Evolutionary conservation across 2,329 filamentous ascomycete species (phyloP).

Genomic region (Alternaria sp.): DNA sequence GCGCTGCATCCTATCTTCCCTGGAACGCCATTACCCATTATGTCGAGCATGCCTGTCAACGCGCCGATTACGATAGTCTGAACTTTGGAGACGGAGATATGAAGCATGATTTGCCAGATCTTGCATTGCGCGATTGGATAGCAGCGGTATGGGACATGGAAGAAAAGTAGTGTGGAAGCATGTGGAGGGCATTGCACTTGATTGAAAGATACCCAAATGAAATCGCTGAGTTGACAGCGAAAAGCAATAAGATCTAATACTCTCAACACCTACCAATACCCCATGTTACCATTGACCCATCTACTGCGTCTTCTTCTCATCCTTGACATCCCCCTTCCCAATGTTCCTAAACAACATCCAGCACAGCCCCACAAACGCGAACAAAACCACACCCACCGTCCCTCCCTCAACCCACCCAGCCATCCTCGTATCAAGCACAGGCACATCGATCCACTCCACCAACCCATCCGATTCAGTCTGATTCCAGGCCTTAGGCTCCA

Average conservation of each 20-base stretch:
- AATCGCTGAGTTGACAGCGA: slow-evolving; percentile 2
- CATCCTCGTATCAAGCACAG: slow-evolving; percentile 50
- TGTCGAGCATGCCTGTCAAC: slow-evolving; percentile 30
- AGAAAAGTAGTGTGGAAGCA: background rate
- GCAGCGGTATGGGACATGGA: background rate
- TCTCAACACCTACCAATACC: background rate
- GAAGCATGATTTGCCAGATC: background rate
- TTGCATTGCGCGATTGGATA: background rate
- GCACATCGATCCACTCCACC: slow-evolving; percentile 49
- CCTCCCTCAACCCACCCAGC: slow-evolving; percentile 50
- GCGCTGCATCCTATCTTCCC: slow-evolving; percentile 73
- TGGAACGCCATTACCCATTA: slow-evolving; percentile 31
- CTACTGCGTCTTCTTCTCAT: slow-evolving; percentile 29
- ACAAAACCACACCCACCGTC: slow-evolving; percentile 51
- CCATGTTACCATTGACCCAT: background rate
- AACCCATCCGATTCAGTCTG: slow-evolving; percentile 6
- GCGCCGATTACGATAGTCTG: slow-evolving; percentile 26
- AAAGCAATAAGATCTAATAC: background rate
- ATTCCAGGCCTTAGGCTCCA: slow-evolving; percentile 39
- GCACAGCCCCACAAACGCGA: slow-evolving; percentile 54
- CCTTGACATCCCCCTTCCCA: slow-evolving; percentile 3
- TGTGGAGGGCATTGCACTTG: background rate
- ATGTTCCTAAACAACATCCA: slow-evolving; percentile 48
- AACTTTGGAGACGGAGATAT: background rate
- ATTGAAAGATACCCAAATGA: slow-evolving; percentile 14